Conservation (phyloP, 2,329 filamentous ascomycete species). For the Sclerotinia trifoliorum region DNA sequence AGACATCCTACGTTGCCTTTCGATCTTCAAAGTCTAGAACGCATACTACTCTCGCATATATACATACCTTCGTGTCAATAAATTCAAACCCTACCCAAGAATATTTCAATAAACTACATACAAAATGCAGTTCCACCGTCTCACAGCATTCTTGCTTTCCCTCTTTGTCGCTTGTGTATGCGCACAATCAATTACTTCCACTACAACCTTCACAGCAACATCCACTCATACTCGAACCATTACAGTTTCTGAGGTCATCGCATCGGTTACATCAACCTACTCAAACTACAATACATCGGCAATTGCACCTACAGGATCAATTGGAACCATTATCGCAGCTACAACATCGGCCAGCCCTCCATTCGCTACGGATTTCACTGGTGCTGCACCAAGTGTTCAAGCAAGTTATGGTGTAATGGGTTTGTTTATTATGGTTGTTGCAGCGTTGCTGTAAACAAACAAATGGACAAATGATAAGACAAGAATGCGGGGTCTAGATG, state of each 20-base stretch:
- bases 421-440: constrained; percentile 16
- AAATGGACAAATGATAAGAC: constrained; percentile 10
- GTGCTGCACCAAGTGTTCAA: constrained; percentile 12
- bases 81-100: background rate
- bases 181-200: constrained; percentile 7
- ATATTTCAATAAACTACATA: background rate
- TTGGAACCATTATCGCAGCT: constrained; percentile 6
- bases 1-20: background rate
- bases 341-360: background rate
- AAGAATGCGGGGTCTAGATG: constrained; percentile 12
- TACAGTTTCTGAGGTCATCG: constrained; percentile 16
- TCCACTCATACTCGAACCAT: constrained; percentile 17
- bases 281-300: constrained; percentile 9
- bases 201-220: constrained; percentile 11
- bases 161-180: constrained; percentile 19
- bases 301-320: constrained; percentile 4
- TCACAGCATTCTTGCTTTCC: constrained; percentile 19
- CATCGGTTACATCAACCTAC: constrained; percentile 12
- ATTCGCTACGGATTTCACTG: background rate
- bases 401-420: constrained; percentile 9
- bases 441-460: constrained; percentile 15
- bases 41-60: background rate
- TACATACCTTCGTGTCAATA: constrained; percentile 13
- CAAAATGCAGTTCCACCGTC: constrained; percentile 19
- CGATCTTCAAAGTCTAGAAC: constrained; percentile 12